Base-by-base conservation (phyloP, 345 rosid species). In the Rhizophora apiculata region DNA sequence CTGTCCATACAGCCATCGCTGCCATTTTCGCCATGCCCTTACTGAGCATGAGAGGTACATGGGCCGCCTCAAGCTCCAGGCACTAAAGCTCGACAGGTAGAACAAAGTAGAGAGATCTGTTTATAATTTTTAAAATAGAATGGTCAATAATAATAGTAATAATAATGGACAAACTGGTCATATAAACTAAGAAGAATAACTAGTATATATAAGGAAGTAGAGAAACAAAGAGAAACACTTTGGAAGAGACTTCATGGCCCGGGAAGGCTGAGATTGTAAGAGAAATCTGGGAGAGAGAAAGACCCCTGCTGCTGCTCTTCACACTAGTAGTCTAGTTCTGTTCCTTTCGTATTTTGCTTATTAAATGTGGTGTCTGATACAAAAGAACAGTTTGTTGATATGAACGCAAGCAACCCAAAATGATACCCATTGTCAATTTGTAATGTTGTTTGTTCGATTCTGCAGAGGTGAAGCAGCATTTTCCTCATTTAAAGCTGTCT, bases 11-110 rank as follows among this genome's bases (percentile, higher is more conserved):
- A 96, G 97, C 57, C 97, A 92, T 74, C 84, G 97, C 62, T 95
- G 97, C 85, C 99, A 90, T 68, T 95, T 95, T 84, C 96, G 94
- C 48, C 97, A 92, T 83, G 84, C 90, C 46, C 91, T 95, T 63
- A 85, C 93, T 22, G 93, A 88, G 34, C 87, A 88, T 70, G 97
- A 95, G 58, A 82, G 68, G 77, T 34, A 18, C 31, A 21, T 20
- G 37, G 65, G 72, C 39, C 62, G 39, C 20, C 31, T 59, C 29
- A 70, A 53, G 57, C 32, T 56, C 60, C 34, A 53, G 16, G 1
- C 57, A 51, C 39, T 20, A 26, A 71, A 53, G 68, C 76, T 65
- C 9, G 46, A 62, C 49, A 63, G 76, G 69, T 76, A 76, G 72
- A 67, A 36, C 43, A 58, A 43, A 43, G 70, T 68, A 56, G 56